Percentiles rank a stretch among this genome's conserved stretches.
phyloP scores from a whole-genome alignment of 225 moss, liverwort and hornwort species.

The Pleurozium schreberi region DNA sequence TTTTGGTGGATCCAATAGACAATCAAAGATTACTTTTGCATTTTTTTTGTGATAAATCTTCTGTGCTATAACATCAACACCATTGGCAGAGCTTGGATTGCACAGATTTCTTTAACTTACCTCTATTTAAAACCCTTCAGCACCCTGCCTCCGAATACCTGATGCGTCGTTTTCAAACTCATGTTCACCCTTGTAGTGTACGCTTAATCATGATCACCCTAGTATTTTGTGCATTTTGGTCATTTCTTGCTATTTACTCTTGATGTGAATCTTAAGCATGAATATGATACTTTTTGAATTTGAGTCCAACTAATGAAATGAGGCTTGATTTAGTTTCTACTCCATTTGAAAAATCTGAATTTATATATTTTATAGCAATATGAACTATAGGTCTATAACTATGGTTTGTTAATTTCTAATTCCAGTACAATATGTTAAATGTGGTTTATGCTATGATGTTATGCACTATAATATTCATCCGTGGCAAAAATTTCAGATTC shows the following conservation, averaged over 20 bases:
- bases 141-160: not conserved
- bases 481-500: accelerated
- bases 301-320: not conserved
- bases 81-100: not conserved
- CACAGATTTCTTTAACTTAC: not conserved
- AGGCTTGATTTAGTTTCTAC: not conserved
- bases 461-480: too few species aligned
- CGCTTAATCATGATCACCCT: not conserved
- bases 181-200: not conserved
- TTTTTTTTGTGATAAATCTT: not conserved
- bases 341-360: not conserved
- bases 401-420: not conserved
- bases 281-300: not conserved
- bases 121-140: not conserved
- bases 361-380: not conserved
- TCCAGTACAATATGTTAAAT: accelerated
- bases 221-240: not conserved
- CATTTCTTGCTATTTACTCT: not conserved
- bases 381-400: not conserved
- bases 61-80: not conserved
- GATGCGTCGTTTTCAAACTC: not conserved
- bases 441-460: not conserved
- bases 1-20: not conserved
- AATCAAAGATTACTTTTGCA: not conserved
- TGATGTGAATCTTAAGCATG: not conserved